Conservation (phyloP, 768 basidiomycete species). For the Boletus reticulatus region DNA sequence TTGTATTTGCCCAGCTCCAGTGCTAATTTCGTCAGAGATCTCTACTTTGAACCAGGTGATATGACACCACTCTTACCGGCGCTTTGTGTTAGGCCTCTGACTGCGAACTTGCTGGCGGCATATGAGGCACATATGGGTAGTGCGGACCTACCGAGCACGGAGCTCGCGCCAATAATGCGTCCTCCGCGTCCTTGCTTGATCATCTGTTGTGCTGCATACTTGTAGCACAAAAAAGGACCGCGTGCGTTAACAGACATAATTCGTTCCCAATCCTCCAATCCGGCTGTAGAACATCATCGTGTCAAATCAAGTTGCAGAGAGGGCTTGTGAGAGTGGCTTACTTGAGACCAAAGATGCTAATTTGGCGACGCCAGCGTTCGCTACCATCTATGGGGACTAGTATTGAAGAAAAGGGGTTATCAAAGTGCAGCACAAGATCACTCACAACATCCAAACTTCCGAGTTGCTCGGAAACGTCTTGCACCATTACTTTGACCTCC, state of each 20-base stretch:
- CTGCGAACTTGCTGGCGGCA: conserved; percentile 36
- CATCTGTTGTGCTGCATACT: conserved; percentile 62
- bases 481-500: conserved; percentile 41
- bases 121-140: conserved; percentile 14
- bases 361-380: conserved; percentile 4
- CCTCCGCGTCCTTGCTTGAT: conserved; percentile 48
- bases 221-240: conserved; percentile 59
- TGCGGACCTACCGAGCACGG: neutral
- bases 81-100: conserved; percentile 38
- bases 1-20: conserved; percentile 31
- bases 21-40: neutral
- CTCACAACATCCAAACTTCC: conserved; percentile 46
- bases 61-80: conserved; percentile 23
- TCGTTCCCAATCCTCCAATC: conserved; percentile 32
- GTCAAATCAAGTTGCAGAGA: neutral
- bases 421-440: neutral
- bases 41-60: neutral
- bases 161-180: conserved; percentile 46
- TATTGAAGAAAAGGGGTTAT: neutral
- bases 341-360: neutral
- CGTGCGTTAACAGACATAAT: conserved; percentile 48
- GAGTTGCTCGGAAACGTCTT: conserved; percentile 27
- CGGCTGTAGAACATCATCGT: neutral
- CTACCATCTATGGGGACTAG: conserved; percentile 5
- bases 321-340: neutral